These are phyloP conservation scores for Hypoxylon subgilvum DNA, from an alignment of 495 filamentous ascomycete genomes.

Conservation along the genomic window DNA sequence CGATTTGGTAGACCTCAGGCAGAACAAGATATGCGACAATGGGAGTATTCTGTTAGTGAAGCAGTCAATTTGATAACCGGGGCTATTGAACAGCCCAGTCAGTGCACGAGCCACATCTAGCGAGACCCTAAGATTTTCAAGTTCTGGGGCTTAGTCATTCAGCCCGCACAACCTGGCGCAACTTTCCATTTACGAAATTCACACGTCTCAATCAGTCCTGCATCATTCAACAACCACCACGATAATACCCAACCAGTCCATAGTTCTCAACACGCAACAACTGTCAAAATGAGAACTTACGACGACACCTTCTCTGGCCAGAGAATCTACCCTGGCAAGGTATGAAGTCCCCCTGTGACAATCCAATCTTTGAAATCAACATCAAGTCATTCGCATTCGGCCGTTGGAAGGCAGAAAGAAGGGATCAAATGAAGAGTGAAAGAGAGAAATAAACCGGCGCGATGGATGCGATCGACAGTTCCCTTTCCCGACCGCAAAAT, in stretches of 20 bases:
- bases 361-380: not conserved
- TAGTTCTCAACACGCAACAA: slow-evolving; percentile 45
- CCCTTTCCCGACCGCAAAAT: not conserved
- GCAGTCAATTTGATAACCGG: not conserved
- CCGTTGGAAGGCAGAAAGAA: not conserved
- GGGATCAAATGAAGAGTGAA: not conserved
- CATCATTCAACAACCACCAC: slow-evolving; percentile 26
- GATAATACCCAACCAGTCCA: slow-evolving; percentile 35
- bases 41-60: slow-evolving; percentile 1
- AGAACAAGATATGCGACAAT: slow-evolving; percentile 27
- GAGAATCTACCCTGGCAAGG: slow-evolving; percentile 99
- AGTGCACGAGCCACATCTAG: slow-evolving; percentile 31
- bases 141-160: slow-evolving; percentile 48
- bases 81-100: slow-evolving; percentile 5
- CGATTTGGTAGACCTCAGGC: no score
- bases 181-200: slow-evolving; percentile 48
- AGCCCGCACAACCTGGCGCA: slow-evolving; percentile 43
- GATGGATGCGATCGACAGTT: slow-evolving; percentile 1
- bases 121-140: slow-evolving; percentile 36
- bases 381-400: not conserved
- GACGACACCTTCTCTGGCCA: slow-evolving; percentile 97
- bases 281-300: slow-evolving; percentile 94
- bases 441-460: not conserved
- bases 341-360: slow-evolving; percentile 55
- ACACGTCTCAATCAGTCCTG: slow-evolving; percentile 24